Conservation (phyloP, 352 stramenopile genomes). For the Phytophthora aleatoria region DNA sequence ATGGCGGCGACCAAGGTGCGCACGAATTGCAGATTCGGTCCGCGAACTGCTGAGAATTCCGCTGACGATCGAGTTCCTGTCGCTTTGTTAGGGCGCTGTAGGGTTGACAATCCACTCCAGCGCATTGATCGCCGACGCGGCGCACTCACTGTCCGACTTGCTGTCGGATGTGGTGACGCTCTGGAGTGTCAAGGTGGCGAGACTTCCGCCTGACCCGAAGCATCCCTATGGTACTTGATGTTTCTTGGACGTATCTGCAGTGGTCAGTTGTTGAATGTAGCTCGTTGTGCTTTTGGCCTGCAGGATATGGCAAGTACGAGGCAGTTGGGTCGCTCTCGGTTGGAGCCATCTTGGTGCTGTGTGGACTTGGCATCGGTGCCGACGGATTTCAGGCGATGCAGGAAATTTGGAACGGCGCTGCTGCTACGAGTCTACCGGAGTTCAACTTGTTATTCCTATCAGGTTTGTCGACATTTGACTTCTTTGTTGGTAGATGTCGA, state of each 20-base stretch:
- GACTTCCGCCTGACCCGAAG: conserved; percentile 94
- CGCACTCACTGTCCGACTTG: conserved; percentile 96
- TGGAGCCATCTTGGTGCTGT: conserved; percentile 81
- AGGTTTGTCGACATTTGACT: conserved; percentile 19
- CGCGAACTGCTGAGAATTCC: conserved; percentile 15
- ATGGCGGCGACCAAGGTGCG: conserved; percentile 89
- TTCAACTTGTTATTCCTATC: conserved; percentile 56
- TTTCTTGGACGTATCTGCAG: background rate
- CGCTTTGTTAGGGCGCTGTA: conserved; percentile 57
- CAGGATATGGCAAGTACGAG: conserved; percentile 91
- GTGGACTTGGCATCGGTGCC: conserved; percentile 68
- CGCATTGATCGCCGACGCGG: conserved; percentile 95
- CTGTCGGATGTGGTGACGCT: conserved; percentile 97
- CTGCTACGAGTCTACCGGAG: conserved; percentile 31
- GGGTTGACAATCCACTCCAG: conserved; percentile 86
- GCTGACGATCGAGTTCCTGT: conserved; percentile 2
- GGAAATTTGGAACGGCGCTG: conserved; percentile 56
- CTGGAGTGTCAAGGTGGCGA: conserved; percentile 91
- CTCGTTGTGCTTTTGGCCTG: background rate
- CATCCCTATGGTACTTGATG: conserved; percentile 75
- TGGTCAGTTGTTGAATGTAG: background rate
- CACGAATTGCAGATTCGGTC: background rate
- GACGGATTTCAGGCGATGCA: conserved; percentile 80
- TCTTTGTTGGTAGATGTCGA: background rate
- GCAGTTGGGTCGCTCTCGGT: conserved; percentile 87